These are phyloP conservation scores for Ogataea nonfermentans DNA, from an alignment of 805 yeast genomes.

Conservation along the genomic window DNA sequence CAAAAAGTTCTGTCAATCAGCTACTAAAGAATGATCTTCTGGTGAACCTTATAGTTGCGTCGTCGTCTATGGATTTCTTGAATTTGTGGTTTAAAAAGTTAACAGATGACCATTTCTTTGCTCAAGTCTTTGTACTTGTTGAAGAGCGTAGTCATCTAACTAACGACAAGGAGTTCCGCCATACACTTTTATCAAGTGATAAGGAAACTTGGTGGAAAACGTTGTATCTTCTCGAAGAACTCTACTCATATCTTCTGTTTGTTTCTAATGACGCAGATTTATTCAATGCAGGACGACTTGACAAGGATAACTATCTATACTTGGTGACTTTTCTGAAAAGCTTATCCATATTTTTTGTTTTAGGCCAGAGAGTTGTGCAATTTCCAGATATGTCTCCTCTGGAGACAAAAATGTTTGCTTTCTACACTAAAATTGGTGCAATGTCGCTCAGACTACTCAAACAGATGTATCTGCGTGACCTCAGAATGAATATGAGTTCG, in stretches of 20 bases:
- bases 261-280: slow-evolving; percentile 67
- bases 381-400: slow-evolving; percentile 6
- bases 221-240: slow-evolving; percentile 53
- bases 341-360: slow-evolving; percentile 42
- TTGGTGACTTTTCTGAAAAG: slow-evolving; percentile 50
- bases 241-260: slow-evolving; percentile 63
- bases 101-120: slow-evolving; percentile 20
- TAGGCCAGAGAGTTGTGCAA: slow-evolving; percentile 21
- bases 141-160: slow-evolving; percentile 17
- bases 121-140: slow-evolving; percentile 17
- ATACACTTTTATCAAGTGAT: slow-evolving; percentile 14
- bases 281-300: slow-evolving; percentile 42
- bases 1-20: slow-evolving; percentile 14
- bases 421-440: slow-evolving; percentile 20
- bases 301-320: slow-evolving; percentile 36
- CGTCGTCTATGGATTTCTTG: slow-evolving; percentile 21
- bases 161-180: slow-evolving; percentile 17
- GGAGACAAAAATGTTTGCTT: slow-evolving; percentile 11
- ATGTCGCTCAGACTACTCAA: slow-evolving; percentile 53
- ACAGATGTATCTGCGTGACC: slow-evolving; percentile 63
- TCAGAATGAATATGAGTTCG: slow-evolving; percentile 54
- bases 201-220: slow-evolving; percentile 33
- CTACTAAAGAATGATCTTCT: slow-evolving; percentile 21
- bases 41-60: slow-evolving; percentile 26
- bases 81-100: slow-evolving; percentile 21